A percentile compares a stretch with the other conserved stretches of the same genome.
Conservation (phyloP, 2,329 filamentous ascomycete species). For the Fusarium mundagurra region DNA sequence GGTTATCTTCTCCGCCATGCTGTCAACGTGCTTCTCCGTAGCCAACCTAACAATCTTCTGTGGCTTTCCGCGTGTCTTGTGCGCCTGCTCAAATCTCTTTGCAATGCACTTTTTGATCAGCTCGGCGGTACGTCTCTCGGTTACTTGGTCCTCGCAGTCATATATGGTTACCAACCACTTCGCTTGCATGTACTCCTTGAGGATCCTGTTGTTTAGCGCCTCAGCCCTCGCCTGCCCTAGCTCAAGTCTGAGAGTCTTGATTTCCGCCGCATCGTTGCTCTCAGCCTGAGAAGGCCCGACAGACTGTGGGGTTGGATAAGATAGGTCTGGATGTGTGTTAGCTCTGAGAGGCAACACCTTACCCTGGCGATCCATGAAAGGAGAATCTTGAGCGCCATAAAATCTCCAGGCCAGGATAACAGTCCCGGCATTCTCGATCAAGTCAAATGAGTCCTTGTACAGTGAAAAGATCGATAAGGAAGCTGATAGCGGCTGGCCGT, state of each 20-base stretch:
- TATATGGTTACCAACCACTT: not conserved
- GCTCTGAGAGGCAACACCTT: not conserved
- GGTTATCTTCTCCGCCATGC: not conserved
- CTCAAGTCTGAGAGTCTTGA: not conserved
- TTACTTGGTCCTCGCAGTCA: not conserved
- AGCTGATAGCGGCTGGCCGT: not conserved
- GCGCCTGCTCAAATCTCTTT: not conserved
- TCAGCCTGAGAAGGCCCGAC: rapidly evolving
- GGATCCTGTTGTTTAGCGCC: not conserved
- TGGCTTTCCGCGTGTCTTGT: not conserved
- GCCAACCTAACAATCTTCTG: not conserved
- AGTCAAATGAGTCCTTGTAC: not conserved
- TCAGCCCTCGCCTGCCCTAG: not conserved
- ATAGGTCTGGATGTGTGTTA: not conserved
- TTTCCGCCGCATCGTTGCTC: rapidly evolving
- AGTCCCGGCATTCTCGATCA: not conserved
- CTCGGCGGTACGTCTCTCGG: not conserved
- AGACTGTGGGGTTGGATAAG: not conserved
- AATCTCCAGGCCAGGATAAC: not conserved
- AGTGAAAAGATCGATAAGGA: not conserved
- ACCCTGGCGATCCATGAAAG: not conserved
- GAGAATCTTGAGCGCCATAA: not conserved
- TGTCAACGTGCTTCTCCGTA: not conserved
- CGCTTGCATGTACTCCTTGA: not conserved
- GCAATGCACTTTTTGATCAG: not conserved